These are phyloP conservation scores for Stenocarpella maydis DNA, from an alignment of 2,329 filamentous ascomycete species.

Conservation along the genomic window DNA sequence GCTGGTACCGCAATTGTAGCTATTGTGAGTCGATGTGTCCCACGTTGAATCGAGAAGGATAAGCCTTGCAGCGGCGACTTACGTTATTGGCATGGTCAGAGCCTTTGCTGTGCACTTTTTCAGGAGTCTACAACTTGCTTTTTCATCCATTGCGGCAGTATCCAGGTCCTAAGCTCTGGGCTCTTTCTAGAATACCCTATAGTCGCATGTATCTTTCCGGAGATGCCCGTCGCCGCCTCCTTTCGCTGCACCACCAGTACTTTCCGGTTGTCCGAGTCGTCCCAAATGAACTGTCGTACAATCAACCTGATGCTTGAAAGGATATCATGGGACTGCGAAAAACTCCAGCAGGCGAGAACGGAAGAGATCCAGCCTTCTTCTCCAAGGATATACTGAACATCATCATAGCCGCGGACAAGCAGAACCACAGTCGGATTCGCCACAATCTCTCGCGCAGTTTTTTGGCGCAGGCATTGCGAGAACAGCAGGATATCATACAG, in stretches of 20 bases:
- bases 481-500: constrained; percentile 42
- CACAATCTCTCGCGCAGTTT: constrained; percentile 42
- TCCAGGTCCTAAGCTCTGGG: constrained; percentile 8
- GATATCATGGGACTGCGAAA: constrained; percentile 5
- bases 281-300: constrained; percentile 22
- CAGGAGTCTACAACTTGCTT: neutral
- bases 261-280: constrained; percentile 9
- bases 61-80: neutral
- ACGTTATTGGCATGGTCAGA: neutral
- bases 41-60: neutral
- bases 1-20: neutral
- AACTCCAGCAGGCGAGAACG: neutral
- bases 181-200: constrained; percentile 9
- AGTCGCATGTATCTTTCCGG: constrained; percentile 11
- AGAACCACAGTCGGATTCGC: constrained; percentile 31
- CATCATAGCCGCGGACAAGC: neutral
- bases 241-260: constrained; percentile 12
- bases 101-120: neutral
- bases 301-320: constrained; percentile 2
- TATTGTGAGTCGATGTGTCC: neutral
- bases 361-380: neutral
- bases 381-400: constrained; percentile 6
- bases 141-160: neutral
- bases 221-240: neutral
- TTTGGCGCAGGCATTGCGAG: constrained; percentile 40